phyloP scores from a whole-genome alignment of 345 rosid genomes.

The Arabis alpina region DNA sequence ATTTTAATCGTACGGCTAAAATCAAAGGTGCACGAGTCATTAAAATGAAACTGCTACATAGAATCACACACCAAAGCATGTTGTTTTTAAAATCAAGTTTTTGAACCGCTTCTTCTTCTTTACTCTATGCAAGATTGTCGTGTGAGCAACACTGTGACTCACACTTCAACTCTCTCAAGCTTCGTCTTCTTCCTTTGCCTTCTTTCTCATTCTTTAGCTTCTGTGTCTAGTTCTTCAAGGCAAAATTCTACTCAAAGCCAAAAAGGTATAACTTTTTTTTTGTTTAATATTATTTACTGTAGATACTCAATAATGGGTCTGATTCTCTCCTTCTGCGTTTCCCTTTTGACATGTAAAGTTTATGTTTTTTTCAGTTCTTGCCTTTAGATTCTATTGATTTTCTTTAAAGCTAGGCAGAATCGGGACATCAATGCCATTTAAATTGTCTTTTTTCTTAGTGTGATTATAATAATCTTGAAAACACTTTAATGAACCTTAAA shows the following conservation, averaged over 20 bases:
- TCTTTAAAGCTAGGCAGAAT: not conserved
- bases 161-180: slow-evolving; percentile 31
- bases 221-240: not conserved
- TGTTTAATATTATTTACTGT: not conserved
- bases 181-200: slow-evolving; percentile 13
- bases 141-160: slow-evolving; percentile 25
- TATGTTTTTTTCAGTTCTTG: no score
- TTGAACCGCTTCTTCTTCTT: slow-evolving; percentile 37
- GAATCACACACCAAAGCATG: slow-evolving; percentile 23
- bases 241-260: not conserved
- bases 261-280: slow-evolving; percentile 26
- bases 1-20: slow-evolving; percentile 33
- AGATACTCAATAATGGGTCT: slow-evolving; percentile 9
- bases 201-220: slow-evolving; percentile 14
- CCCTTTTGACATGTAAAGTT: not conserved
- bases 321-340: slow-evolving; percentile 1
- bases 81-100: slow-evolving; percentile 16
- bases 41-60: not conserved
- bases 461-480: not conserved
- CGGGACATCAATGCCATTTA: slow-evolving; percentile 6
- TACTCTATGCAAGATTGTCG: slow-evolving; percentile 30
- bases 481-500: not conserved
- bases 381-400: not conserved
- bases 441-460: not conserved
- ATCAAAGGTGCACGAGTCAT: not conserved